Evolutionary conservation across 768 basidiomycete genomes (phyloP).

Genomic region (Heimioporus sp.): DNA sequence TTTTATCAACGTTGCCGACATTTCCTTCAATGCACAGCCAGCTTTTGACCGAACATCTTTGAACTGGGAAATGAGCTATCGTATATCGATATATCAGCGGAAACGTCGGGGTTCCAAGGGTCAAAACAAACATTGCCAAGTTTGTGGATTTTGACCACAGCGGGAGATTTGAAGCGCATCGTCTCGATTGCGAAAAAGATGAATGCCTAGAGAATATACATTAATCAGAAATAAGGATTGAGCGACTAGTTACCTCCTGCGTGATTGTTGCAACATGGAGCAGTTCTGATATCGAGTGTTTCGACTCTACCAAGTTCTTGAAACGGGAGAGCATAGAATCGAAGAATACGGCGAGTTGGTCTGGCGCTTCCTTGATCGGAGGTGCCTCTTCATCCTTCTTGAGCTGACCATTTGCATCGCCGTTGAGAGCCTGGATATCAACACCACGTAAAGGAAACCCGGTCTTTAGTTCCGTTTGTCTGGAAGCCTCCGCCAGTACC

Average conservation of each 20-base stretch:
- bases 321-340: slow-evolving; percentile 58
- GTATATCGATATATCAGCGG: slow-evolving; percentile 3
- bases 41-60: slow-evolving; percentile 61
- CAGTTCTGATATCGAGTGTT: slow-evolving; percentile 47
- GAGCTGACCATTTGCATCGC: slow-evolving; percentile 38
- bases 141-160: slow-evolving; percentile 71
- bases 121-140: slow-evolving; percentile 57
- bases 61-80: slow-evolving; percentile 63
- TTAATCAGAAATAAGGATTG: not conserved
- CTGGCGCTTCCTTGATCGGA: slow-evolving; percentile 59
- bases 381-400: slow-evolving; percentile 78
- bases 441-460: slow-evolving; percentile 67
- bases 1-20: slow-evolving; percentile 52
- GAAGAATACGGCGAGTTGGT: slow-evolving; percentile 55
- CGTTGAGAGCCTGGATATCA: slow-evolving; percentile 38
- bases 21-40: slow-evolving; percentile 49
- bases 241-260: slow-evolving; percentile 56
- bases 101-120: not conserved
- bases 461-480: slow-evolving; percentile 67
- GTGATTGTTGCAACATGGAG: slow-evolving; percentile 71
- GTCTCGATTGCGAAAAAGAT: slow-evolving; percentile 70
- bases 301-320: slow-evolving; percentile 37
- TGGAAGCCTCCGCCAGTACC: slow-evolving; percentile 74
- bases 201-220: slow-evolving; percentile 51
- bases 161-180: slow-evolving; percentile 66